Evolutionary conservation across 1,284 basidiomycete genomes (phyloP), one percentile per base, ranked within the genome.

Genomic region (Cryptococcus hybrid): DNA sequence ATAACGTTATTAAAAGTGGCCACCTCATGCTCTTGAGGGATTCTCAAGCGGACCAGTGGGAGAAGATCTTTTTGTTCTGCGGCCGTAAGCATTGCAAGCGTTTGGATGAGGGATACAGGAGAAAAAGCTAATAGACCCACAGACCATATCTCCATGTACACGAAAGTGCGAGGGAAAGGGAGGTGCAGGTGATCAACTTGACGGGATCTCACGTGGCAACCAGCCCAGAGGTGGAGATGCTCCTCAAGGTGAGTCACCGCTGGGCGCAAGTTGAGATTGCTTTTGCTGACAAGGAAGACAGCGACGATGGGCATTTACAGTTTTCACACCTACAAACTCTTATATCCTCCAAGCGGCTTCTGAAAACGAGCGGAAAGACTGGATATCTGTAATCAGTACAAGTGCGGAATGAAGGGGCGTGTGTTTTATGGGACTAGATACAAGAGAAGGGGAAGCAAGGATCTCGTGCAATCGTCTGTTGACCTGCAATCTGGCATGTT

Each of bases 121-220:
- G 30, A 51, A 13, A 18, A 54, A 5, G 18, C 48, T 51, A 30
- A 52, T 51, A 53, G 36, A 55, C 1, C 34, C 64, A 90, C 49
- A 62, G 92, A 69, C 95, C 95, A 0, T 94, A 95, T 76, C 82
- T 98, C 4, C 87, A 92, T 69, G 82, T 97, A 56, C 96, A 94
- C 79, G 82, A 84, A 36, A 85, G 86, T 62, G 87, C 86, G 7
- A 86, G 86, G 62, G 91, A 96, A 75, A 74, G 88, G 13, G 92
- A 96, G 76, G 80, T 87, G 6, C 86, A 87, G 40, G 82, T 96
- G 54, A 87, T 98, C 71, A 91, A 90, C 72, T 83, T 98, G 49
- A 83, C 82, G 30, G 88, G 88, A 38, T 89, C 93, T 47, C 89
- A 90, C 63, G 86, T 97, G 13, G 89, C 92, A 70, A 85, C 85